Conservation (phyloP, 1,139 yeast species). For the Sugiyamaella japonica region DNA sequence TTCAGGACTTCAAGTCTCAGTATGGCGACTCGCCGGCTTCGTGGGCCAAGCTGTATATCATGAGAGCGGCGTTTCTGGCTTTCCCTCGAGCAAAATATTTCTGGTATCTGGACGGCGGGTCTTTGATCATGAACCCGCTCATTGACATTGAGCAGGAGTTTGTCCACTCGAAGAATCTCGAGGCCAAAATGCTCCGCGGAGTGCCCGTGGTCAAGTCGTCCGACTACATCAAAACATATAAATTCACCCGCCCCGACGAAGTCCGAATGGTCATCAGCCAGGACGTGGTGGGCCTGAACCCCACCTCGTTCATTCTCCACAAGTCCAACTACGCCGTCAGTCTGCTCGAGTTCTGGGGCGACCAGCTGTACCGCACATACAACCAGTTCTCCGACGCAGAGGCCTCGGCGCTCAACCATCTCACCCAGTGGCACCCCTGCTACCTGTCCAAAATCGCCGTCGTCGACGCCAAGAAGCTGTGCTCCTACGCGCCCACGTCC, state of each 20-base stretch:
- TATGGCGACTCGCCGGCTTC: conserved; percentile 32
- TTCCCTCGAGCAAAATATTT: conserved; percentile 83
- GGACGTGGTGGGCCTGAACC: conserved; percentile 57
- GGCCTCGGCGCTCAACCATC: conserved; percentile 67
- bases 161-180: conserved; percentile 55
- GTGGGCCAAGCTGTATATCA: conserved; percentile 60
- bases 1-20: conserved; percentile 55
- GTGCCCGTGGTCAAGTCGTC: conserved; percentile 68
- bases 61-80: conserved; percentile 83
- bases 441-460: conserved; percentile 69
- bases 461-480: conserved; percentile 60
- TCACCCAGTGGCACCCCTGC: conserved; percentile 92
- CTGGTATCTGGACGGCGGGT: conserved; percentile 70
- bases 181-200: conserved; percentile 59
- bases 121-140: conserved; percentile 65
- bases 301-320: conserved; percentile 65
- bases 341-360: conserved; percentile 73
- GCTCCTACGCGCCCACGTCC: conserved; percentile 40
- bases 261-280: conserved; percentile 67
- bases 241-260: conserved; percentile 53
- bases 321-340: conserved; percentile 66
- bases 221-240: conserved; percentile 70
- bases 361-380: conserved; percentile 66
- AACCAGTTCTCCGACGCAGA: conserved; percentile 56
- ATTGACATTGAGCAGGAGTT: conserved; percentile 55